Percentiles rank a stretch among this genome's conserved stretches.
Evolutionary conservation across 2,329 filamentous ascomycete genomes (phyloP).

Genomic region (Rhytidhysteron rufulum): DNA sequence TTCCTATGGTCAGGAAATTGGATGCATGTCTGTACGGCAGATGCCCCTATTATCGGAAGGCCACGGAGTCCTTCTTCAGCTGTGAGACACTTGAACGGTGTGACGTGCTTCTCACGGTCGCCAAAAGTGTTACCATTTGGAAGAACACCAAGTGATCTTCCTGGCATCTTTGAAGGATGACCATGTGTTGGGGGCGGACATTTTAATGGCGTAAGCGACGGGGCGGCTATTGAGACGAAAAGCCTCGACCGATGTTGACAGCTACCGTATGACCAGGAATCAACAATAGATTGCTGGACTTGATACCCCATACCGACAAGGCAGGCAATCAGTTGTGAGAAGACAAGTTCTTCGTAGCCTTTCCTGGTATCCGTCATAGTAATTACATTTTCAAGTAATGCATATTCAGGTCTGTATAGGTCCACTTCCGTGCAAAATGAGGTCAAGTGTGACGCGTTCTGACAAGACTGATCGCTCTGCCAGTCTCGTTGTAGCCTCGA

Average conservation of each 20-base stretch:
- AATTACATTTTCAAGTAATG: conserved; percentile 72
- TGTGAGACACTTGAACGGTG: conserved; percentile 59
- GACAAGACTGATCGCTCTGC: conserved; percentile 52
- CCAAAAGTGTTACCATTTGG: conserved; percentile 50
- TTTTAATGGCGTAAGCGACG: conserved; percentile 55
- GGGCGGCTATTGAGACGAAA: conserved; percentile 69
- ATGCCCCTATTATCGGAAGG: conserved; percentile 61
- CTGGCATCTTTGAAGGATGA: conserved; percentile 43
- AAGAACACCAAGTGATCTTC: conserved; percentile 49
- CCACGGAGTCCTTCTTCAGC: conserved; percentile 54
- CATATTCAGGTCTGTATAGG: conserved; percentile 70
- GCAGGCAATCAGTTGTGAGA: conserved; percentile 69
- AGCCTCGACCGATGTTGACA: conserved; percentile 64
- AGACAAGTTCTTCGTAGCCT: conserved; percentile 56
- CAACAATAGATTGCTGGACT: conserved; percentile 61
- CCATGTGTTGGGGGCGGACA: conserved; percentile 61
- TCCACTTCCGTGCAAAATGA: conserved; percentile 73
- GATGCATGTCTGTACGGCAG: conserved; percentile 59
- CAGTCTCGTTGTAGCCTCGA: conserved; percentile 60
- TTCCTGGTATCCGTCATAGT: conserved; percentile 55
- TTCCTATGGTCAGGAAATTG: conserved; percentile 66
- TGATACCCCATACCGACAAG: conserved; percentile 78
- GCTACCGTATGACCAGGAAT: conserved; percentile 66
- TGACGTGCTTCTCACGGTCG: conserved; percentile 46
- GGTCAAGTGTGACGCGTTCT: conserved; percentile 73